Conservation (phyloP, 768 basidiomycete genomes). For the Rhizopogon sp. region DNA sequence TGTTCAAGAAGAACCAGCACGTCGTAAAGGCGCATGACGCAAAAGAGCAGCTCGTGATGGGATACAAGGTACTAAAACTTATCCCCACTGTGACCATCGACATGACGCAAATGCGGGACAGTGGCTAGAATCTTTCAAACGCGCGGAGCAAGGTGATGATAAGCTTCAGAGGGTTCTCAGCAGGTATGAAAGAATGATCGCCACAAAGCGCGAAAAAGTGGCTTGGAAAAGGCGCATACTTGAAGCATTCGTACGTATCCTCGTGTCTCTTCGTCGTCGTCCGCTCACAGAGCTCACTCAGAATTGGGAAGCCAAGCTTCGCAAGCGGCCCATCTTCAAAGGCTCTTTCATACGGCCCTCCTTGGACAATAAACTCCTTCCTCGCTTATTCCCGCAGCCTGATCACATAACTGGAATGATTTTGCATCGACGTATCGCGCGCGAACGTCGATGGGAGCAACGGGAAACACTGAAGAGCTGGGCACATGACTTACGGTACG, state of each 20-base stretch:
- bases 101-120: conserved; percentile 17
- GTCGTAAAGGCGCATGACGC: conserved; percentile 52
- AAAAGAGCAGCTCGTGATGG: conserved; percentile 39
- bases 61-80: conserved; percentile 47
- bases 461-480: conserved; percentile 28
- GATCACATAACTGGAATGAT: conserved; percentile 69
- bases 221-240: conserved; percentile 41
- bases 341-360: conserved; percentile 66
- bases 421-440: conserved; percentile 35
- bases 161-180: conserved; percentile 40
- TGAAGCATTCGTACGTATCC: conserved; percentile 46
- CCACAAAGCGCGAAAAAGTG: conserved; percentile 42
- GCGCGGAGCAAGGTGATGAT: conserved; percentile 49
- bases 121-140: conserved; percentile 57
- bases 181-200: conserved; percentile 58
- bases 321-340: conserved; percentile 63
- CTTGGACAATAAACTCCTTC: conserved; percentile 63
- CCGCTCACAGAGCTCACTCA: conserved; percentile 17
- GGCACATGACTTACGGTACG: conserved; percentile 29
- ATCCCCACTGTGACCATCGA: background rate
- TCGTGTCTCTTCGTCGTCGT: background rate
- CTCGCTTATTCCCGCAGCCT: conserved; percentile 79
- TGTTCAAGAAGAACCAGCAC: conserved; percentile 49
- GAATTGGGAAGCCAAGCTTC: conserved; percentile 53
- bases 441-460: conserved; percentile 40